Conservation (phyloP, 2,329 filamentous ascomycete genomes). For the Calonectria leucothoes region DNA sequence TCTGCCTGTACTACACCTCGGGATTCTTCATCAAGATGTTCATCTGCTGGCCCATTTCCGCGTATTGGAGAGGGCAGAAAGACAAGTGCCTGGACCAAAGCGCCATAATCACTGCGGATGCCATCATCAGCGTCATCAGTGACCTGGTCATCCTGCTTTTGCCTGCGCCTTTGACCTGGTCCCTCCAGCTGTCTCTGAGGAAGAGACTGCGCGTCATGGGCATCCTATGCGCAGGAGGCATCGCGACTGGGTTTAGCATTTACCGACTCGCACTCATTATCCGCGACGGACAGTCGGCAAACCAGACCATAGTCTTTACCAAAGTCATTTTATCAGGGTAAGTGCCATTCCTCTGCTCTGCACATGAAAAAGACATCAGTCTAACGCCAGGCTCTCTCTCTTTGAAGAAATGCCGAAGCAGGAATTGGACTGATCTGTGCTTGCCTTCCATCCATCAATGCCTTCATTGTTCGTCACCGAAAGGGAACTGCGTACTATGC, state of each 20-base stretch:
- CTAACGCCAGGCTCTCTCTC: fast-evolving
- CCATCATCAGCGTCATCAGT: slow-evolving; percentile 33
- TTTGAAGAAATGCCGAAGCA: slow-evolving; percentile 30
- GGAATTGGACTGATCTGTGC: slow-evolving; percentile 33
- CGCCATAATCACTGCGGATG: slow-evolving; percentile 33
- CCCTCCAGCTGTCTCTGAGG: slow-evolving; percentile 23
- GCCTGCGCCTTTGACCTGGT: slow-evolving; percentile 31
- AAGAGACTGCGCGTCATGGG: slow-evolving; percentile 31
- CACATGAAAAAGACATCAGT: fast-evolving
- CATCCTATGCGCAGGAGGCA: slow-evolving; percentile 33
- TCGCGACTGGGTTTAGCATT: slow-evolving; percentile 31
- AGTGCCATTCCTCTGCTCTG: not conserved
- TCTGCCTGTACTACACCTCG: slow-evolving; percentile 54
- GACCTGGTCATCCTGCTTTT: slow-evolving; percentile 30
- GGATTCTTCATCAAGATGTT: slow-evolving; percentile 56
- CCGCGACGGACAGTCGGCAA: slow-evolving; percentile 20
- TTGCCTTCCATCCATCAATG: slow-evolving; percentile 33
- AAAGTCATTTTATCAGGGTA: slow-evolving; percentile 35
- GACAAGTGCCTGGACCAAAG: slow-evolving; percentile 50
- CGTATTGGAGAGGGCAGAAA: slow-evolving; percentile 52
- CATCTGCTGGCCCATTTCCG: slow-evolving; percentile 54
- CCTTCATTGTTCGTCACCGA: slow-evolving; percentile 26
- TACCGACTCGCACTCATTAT: slow-evolving; percentile 31
- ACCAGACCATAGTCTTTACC: slow-evolving; percentile 32
- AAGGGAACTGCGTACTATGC: slow-evolving; percentile 38